phyloP scores from a whole-genome alignment of 2,329 filamentous ascomycete species.

The Colletotrichum paranaense region DNA sequence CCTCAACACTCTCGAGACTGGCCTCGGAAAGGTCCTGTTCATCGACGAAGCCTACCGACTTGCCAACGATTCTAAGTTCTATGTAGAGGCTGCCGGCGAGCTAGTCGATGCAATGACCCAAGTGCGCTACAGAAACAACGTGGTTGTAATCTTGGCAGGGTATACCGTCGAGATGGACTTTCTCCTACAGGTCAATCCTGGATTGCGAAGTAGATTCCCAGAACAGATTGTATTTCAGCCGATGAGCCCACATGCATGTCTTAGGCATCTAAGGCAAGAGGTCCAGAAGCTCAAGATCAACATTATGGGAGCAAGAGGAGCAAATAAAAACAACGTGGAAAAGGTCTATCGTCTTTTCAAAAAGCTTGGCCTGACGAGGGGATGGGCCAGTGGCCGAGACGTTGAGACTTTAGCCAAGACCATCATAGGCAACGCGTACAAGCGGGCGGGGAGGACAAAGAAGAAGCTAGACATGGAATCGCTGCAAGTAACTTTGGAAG shows the following conservation, averaged over 20 bases:
- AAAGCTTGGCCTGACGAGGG: conserved; percentile 51
- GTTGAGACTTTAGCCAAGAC: conserved; percentile 63
- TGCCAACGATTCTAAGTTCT: conserved; percentile 51
- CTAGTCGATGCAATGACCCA: conserved; percentile 46
- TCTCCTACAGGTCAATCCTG: conserved; percentile 62
- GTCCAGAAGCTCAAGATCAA: conserved; percentile 37
- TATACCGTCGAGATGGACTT: conserved; percentile 64
- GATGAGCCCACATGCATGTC: background rate
- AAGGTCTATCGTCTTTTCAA: conserved; percentile 45
- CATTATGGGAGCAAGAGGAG: background rate
- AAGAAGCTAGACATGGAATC: too few species aligned
- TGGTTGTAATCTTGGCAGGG: conserved; percentile 65
- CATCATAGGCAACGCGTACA: conserved; percentile 56
- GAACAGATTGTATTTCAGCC: conserved; percentile 33
- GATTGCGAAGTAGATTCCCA: conserved; percentile 61
- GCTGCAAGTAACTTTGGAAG: too few species aligned
- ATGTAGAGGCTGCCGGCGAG: conserved; percentile 46
- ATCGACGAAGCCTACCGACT: conserved; percentile 68
- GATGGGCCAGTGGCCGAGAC: conserved; percentile 74
- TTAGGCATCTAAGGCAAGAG: conserved; percentile 42
- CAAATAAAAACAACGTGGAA: background rate
- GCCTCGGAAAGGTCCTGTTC: conserved; percentile 65
- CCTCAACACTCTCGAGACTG: conserved; percentile 59
- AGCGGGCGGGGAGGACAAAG: too few species aligned
- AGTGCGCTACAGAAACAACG: conserved; percentile 56